Evolutionary conservation across 2,329 filamentous ascomycete genomes (phyloP).

Genomic region (Epichloe gansuensis): DNA sequence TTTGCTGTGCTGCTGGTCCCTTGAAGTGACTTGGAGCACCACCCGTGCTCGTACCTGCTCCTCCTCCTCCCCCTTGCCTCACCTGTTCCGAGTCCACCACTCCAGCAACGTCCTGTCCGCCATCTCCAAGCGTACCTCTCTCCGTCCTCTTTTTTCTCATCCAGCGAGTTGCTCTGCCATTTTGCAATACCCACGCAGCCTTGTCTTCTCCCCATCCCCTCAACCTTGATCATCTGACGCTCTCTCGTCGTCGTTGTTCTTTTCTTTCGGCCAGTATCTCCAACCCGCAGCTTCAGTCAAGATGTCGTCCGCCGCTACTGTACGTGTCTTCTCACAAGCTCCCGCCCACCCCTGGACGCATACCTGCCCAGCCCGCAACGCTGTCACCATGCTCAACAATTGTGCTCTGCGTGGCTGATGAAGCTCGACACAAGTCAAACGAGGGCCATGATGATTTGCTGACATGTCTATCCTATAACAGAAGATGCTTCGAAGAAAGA

Average conservation of each 20-base stretch:
- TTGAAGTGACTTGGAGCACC: background rate
- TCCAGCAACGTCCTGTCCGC: slow-evolving; percentile 3
- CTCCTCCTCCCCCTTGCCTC: slow-evolving; percentile 3
- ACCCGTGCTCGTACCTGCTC: slow-evolving; percentile 6
- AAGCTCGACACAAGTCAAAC: background rate
- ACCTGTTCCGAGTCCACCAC: slow-evolving; percentile 1
- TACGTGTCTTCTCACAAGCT: slow-evolving; percentile 7
- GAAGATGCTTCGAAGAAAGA: slow-evolving; percentile 99
- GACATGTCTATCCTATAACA: slow-evolving; percentile 23
- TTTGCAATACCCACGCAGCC: slow-evolving; percentile 3
- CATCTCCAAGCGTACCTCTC: slow-evolving; percentile 6
- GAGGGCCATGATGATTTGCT: slow-evolving; percentile 12
- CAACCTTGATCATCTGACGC: slow-evolving; percentile 6
- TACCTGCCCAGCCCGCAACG: background rate
- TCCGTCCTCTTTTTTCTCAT: slow-evolving; percentile 7
- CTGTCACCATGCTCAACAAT: background rate
- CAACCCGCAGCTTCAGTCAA: slow-evolving; percentile 7
- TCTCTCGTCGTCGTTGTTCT: slow-evolving; percentile 8
- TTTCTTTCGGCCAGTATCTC: slow-evolving; percentile 6
- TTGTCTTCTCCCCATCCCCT: slow-evolving; percentile 5
- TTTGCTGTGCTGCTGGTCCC: background rate
- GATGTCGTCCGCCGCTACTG: slow-evolving; percentile 15
- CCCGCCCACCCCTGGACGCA: slow-evolving; percentile 1
- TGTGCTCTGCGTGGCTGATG: slow-evolving; percentile 5
- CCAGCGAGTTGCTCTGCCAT: slow-evolving; percentile 6